Conservation (phyloP, 257 asterid species). For the Rhazya stricta region DNA sequence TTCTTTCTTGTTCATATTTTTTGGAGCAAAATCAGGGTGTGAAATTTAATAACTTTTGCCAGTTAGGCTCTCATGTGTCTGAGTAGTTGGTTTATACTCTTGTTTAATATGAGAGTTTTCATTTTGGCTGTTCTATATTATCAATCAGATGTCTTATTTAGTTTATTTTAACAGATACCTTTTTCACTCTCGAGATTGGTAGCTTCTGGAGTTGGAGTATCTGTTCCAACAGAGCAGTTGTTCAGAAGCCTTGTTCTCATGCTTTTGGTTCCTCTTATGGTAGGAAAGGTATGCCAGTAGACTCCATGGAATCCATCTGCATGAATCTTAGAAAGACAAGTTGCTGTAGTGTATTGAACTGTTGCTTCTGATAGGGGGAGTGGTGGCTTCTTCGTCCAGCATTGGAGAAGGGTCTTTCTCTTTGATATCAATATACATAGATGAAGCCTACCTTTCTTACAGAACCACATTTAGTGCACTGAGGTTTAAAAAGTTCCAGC, state of each 20-base stretch:
- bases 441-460: neutral
- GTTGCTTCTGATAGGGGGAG: neutral
- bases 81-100: neutral
- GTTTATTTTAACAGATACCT: constrained; percentile 54
- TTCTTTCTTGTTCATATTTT: neutral
- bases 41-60: neutral
- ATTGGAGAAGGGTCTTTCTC: neutral
- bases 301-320: neutral
- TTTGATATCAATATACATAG: neutral
- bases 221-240: constrained; percentile 63
- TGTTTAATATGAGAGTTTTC: neutral
- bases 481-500: no score
- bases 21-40: neutral
- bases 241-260: constrained; percentile 81
- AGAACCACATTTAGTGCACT: neutral
- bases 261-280: constrained; percentile 72
- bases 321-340: neutral
- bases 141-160: constrained; percentile 11
- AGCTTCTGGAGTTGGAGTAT: constrained; percentile 80
- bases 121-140: neutral
- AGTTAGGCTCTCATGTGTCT: neutral
- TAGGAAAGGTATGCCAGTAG: constrained; percentile 63
- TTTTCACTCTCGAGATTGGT: constrained; percentile 71
- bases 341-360: neutral
- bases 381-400: neutral